These are phyloP conservation scores for Oldenlandia corymbosa DNA, from an alignment of 257 asterid genomes.

Conservation along the genomic window DNA sequence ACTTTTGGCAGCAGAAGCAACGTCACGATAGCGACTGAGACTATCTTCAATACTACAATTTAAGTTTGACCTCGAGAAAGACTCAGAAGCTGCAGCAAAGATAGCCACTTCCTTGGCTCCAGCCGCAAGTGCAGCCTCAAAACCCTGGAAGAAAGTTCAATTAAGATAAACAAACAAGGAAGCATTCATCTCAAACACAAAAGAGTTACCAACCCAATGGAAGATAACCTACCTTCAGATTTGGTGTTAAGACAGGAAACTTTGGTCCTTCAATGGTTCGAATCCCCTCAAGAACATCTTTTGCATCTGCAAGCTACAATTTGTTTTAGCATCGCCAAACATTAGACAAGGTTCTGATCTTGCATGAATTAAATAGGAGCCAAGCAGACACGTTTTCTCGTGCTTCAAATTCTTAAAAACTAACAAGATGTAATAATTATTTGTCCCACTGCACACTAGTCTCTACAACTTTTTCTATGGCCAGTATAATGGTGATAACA, in stretches of 20 bases:
- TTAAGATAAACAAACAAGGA: not conserved
- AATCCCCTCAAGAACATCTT: constrained; percentile 70
- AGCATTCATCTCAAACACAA: not conserved
- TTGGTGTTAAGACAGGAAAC: constrained; percentile 87
- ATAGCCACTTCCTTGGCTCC: constrained; percentile 95
- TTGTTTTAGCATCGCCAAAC: constrained; percentile 16
- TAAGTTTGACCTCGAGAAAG: constrained; percentile 71
- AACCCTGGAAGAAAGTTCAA: constrained; percentile 48
- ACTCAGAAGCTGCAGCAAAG: constrained; percentile 93
- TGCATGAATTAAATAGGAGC: not conserved
- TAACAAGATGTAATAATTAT: no score
- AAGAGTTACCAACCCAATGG: constrained; percentile 1
- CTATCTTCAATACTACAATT: constrained; percentile 82
- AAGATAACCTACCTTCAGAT: constrained; percentile 55
- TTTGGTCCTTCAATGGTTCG: constrained; percentile 45
- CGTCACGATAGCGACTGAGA: constrained; percentile 68
- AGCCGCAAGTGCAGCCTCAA: constrained; percentile 73
- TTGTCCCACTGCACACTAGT: no score
- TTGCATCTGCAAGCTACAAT: constrained; percentile 82
- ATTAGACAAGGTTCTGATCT: constrained; percentile 7
- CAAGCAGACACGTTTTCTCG: not conserved
- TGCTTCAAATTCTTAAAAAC: not conserved
- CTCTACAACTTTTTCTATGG: not conserved
- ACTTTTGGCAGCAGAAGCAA: constrained; percentile 65
- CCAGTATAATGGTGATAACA: no score